A percentile compares a stretch with the other conserved stretches of the same genome.
Conservation (phyloP, 2,329 filamentous ascomycete genomes). For the Calonectria crousiana region DNA sequence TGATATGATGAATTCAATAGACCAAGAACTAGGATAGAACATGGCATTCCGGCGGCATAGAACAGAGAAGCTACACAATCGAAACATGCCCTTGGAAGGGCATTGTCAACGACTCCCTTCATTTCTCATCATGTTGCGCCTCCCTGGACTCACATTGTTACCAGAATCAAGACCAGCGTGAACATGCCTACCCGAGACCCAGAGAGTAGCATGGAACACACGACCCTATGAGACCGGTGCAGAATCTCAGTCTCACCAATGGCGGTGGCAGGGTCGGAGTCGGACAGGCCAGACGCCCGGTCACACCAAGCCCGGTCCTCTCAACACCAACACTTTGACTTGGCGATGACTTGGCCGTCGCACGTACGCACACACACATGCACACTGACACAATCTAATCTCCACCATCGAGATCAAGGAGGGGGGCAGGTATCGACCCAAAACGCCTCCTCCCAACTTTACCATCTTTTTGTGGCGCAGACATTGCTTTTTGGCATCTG, state of each 20-base stretch:
- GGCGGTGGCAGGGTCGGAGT: not conserved
- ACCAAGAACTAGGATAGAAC: conserved; percentile 3
- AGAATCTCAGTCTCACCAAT: not conserved
- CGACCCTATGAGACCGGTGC: not conserved
- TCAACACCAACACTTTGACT: not conserved
- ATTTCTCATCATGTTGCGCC: not conserved
- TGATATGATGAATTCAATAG: conserved; percentile 15
- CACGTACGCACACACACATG: conserved; percentile 2
- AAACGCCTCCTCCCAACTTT: conserved; percentile 20
- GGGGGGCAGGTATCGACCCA: not conserved
- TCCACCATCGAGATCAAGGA: conserved; percentile 2
- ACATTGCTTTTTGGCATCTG: conserved; percentile 33
- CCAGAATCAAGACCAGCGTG: not conserved
- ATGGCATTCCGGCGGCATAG: conserved; percentile 11
- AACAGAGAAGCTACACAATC: conserved; percentile 12
- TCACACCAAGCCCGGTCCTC: not conserved
- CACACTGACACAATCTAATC: conserved; percentile 2
- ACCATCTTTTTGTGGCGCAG: conserved; percentile 11
- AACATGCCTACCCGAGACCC: not conserved
- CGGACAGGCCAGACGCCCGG: not conserved
- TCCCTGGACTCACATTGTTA: not conserved
- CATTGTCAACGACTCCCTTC: not conserved
- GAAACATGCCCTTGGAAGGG: conserved; percentile 14
- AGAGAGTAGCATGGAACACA: not conserved
- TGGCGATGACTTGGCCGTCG: not conserved